A percentile compares a stretch with the other conserved stretches of the same genome.
Evolutionary conservation across 2,329 filamentous ascomycete genomes (phyloP).

Genomic region (Coniochaeta prunicola): DNA sequence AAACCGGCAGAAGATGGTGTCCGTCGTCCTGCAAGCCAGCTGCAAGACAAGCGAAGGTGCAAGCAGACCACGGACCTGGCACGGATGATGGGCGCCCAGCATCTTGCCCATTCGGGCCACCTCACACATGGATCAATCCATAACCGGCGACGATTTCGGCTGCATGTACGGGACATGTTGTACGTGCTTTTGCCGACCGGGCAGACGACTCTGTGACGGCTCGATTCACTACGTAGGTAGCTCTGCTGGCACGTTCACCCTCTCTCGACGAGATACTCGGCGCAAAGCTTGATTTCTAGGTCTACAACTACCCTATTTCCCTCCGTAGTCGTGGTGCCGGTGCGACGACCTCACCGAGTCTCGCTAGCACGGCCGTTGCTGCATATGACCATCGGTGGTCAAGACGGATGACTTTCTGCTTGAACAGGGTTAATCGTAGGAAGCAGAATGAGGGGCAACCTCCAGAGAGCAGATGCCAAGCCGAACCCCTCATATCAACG

Average conservation of each 20-base stretch:
- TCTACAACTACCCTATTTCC: neutral
- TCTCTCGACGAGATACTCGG: neutral
- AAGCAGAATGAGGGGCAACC: neutral
- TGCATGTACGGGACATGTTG: neutral
- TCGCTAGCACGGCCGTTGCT: neutral
- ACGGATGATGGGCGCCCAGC: neutral
- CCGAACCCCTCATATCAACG: neutral
- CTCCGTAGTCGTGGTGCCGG: no score
- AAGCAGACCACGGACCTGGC: neutral
- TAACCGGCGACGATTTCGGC: neutral
- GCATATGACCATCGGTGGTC: neutral
- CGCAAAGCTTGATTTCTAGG: neutral
- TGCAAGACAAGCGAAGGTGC: neutral
- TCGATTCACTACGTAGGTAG: neutral
- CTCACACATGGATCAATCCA: constrained; percentile 1
- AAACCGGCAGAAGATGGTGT: neutral
- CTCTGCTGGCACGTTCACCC: neutral
- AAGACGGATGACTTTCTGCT: neutral
- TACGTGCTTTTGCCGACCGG: neutral
- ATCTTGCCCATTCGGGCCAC: neutral
- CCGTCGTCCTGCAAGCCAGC: neutral
- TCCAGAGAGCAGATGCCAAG: neutral
- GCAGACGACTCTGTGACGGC: neutral
- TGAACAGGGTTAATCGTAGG: neutral
- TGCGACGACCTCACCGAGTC: neutral